Conservation (phyloP, 2,329 filamentous ascomycete species). For the Fonsecaea multimorphosa region DNA sequence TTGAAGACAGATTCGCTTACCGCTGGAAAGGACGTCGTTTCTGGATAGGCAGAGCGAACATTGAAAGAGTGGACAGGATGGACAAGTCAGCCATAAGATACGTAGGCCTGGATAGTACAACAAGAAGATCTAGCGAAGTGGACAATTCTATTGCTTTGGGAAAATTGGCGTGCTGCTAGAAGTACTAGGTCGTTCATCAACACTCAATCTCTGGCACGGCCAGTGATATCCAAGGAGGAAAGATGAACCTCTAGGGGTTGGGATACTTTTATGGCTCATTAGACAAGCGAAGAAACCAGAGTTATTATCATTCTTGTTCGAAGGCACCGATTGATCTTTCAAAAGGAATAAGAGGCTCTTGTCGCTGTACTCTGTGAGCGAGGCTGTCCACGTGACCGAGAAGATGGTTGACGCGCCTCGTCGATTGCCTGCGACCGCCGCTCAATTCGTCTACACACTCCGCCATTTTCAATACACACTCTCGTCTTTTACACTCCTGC, state of each 20-base stretch:
- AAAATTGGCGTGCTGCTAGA: not conserved
- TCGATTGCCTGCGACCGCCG: conserved; percentile 3
- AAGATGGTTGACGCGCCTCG: not conserved
- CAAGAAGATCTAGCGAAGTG: not conserved
- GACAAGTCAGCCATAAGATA: too few relatives aligned
- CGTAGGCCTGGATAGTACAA: not conserved
- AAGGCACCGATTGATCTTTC: not conserved
- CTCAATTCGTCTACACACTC: not conserved
- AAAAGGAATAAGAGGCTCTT: not conserved
- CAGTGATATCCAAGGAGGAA: not conserved
- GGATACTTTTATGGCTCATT: not conserved
- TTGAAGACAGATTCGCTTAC: not conserved
- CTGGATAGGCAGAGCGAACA: too few relatives aligned
- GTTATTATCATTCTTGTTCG: not conserved
- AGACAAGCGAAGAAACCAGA: not conserved
- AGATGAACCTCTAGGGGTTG: not conserved
- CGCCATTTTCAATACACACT: not conserved
- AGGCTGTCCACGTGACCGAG: not conserved
- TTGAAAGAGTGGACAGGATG: not conserved
- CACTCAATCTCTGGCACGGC: not conserved
- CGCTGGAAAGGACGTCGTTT: too few relatives aligned
- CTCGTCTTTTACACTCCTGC: not conserved
- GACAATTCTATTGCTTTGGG: not conserved
- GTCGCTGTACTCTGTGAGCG: not conserved
- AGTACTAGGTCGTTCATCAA: not conserved